Conservation (phyloP, 768 basidiomycete species). For the Scleroderma bovista region DNA sequence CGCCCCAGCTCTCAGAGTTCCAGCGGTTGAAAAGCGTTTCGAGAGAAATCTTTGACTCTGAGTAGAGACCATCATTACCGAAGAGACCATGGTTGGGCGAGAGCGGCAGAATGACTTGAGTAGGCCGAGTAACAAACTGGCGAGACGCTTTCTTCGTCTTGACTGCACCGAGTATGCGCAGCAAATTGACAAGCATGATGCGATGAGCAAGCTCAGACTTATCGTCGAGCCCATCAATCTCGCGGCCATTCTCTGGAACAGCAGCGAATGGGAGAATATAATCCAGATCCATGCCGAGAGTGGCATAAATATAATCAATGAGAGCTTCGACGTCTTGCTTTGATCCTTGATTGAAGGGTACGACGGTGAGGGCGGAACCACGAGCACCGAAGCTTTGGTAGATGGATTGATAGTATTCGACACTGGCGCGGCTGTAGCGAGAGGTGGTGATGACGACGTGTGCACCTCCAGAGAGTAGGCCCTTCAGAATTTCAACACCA, state of each 20-base stretch:
- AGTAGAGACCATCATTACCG: constrained; percentile 96
- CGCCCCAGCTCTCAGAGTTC: constrained; percentile 98
- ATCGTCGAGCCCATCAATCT: constrained; percentile 96
- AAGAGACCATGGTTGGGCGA: constrained; percentile 98
- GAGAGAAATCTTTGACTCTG: constrained; percentile 96
- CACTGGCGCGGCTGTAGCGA: constrained; percentile 90
- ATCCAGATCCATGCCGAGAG: constrained; percentile 93
- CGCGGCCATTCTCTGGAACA: constrained; percentile 96
- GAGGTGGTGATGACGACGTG: constrained; percentile 98
- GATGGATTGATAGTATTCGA: constrained; percentile 98
- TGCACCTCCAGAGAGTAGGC: constrained; percentile 92
- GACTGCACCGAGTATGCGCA: constrained; percentile 93
- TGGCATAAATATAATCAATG: constrained; percentile 96
- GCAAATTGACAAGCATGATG: constrained; percentile 96
- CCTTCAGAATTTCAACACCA: constrained; percentile 96
- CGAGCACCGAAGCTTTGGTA: constrained; percentile 94
- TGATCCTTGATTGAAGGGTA: constrained; percentile 98
- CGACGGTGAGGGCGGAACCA: constrained; percentile 94
- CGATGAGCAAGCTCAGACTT: constrained; percentile 96
- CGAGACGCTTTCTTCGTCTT: constrained; percentile 98
- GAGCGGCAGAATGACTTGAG: constrained; percentile 95
- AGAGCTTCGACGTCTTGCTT: constrained; percentile 98
- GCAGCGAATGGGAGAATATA: constrained; percentile 99
- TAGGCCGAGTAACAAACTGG: constrained; percentile 95
- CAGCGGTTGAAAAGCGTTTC: constrained; percentile 98